phyloP scores from a whole-genome alignment of 129 eudicot genomes.

The Dittrichia graveolens region DNA sequence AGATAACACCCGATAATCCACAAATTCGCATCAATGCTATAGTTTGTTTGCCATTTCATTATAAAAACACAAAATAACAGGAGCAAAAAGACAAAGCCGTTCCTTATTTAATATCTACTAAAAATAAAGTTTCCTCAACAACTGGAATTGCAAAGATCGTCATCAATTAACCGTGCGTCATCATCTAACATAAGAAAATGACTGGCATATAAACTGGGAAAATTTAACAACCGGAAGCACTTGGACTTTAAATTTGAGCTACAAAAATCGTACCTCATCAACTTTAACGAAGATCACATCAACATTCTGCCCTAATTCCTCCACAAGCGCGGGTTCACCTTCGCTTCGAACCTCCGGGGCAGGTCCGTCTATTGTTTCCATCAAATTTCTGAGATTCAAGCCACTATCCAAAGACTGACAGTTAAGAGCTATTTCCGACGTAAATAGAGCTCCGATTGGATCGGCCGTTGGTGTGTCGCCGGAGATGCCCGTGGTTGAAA shows the following conservation, averaged over 20 bases:
- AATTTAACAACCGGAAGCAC: constrained; percentile 10
- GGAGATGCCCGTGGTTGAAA: constrained; percentile 30
- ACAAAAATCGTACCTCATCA: constrained; percentile 48
- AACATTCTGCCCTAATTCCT: constrained; percentile 52
- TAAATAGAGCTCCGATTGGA: constrained; percentile 27
- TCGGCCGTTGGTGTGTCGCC: constrained; percentile 25
- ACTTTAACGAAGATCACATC: constrained; percentile 50
- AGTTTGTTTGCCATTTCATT: constrained; percentile 5
- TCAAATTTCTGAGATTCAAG: not conserved
- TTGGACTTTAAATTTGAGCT: not conserved
- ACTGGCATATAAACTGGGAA: constrained; percentile 1
- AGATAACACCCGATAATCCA: constrained; percentile 14
- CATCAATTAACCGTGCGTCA: constrained; percentile 20
- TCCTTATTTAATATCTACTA: constrained; percentile 7
- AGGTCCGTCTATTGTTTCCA: constrained; percentile 35
- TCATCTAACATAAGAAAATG: constrained; percentile 2
- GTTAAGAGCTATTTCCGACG: constrained; percentile 1
- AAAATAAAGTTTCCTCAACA: constrained; percentile 11
- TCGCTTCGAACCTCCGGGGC: constrained; percentile 33
- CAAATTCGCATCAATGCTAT: constrained; percentile 14
- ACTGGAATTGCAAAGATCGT: constrained; percentile 20
- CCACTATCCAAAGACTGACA: not conserved
- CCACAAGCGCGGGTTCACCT: constrained; percentile 39
- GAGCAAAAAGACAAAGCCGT: constrained; percentile 35
- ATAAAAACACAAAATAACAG: constrained; percentile 13